Conservation (phyloP, 306 rosid species). For the Luffa acutangula region DNA sequence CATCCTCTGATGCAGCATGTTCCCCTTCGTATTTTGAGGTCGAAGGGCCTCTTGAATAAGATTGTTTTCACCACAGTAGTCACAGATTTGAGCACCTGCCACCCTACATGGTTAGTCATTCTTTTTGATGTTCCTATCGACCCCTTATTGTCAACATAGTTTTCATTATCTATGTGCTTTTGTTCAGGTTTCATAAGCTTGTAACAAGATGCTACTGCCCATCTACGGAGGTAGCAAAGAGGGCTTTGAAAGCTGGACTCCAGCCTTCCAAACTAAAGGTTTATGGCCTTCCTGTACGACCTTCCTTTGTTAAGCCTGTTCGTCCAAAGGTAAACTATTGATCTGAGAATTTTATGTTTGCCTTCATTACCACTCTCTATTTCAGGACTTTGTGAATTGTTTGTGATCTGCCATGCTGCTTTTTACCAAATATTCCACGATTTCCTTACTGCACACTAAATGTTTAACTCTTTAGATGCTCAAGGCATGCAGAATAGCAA, state of each 20-base stretch:
- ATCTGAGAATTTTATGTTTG: not conserved
- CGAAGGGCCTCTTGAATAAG: constrained; percentile 78
- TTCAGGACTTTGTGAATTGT: not conserved
- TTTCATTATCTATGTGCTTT: constrained; percentile 22
- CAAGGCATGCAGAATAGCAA: not conserved
- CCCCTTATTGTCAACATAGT: constrained; percentile 6
- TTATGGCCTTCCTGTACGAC: constrained; percentile 84
- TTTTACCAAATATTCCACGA: not conserved
- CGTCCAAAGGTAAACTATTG: constrained; percentile 60
- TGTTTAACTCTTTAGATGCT: not conserved
- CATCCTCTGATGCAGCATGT: constrained; percentile 99
- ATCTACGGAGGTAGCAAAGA: constrained; percentile 65
- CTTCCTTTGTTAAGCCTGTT: constrained; percentile 79
- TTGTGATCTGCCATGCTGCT: not conserved
- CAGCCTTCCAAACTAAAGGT: constrained; percentile 73
- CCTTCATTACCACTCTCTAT: not conserved
- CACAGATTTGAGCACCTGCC: constrained; percentile 98
- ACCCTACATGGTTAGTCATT: constrained; percentile 84
- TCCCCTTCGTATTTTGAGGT: constrained; percentile 83
- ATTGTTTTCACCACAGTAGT: constrained; percentile 91
- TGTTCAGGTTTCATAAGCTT: constrained; percentile 90
- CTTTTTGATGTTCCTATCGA: not conserved
- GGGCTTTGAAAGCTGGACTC: constrained; percentile 89
- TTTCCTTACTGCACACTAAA: not conserved
- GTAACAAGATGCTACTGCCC: constrained; percentile 99